phyloP scores from a whole-genome alignment of 306 rosid species.

The Spatholobus suberectus region DNA sequence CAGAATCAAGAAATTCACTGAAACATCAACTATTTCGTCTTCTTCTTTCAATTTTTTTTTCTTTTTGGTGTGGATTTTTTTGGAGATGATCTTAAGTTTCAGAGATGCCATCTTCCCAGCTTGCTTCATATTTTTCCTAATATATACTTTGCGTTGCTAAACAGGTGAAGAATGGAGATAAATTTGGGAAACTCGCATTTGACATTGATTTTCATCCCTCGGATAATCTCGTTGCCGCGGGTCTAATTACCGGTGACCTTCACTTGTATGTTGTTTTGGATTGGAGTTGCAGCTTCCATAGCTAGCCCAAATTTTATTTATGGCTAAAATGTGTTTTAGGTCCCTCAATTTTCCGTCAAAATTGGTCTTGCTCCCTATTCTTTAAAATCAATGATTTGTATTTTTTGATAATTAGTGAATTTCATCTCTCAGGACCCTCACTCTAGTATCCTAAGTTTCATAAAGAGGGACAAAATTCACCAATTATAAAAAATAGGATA shows the following conservation, averaged over 20 bases:
- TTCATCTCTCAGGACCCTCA: background rate
- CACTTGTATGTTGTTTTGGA: constrained; percentile 55
- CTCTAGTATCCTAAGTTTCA: background rate
- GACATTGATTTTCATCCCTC: constrained; percentile 89
- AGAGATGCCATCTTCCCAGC: background rate
- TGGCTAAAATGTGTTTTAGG: background rate
- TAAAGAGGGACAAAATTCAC: too few relatives aligned
- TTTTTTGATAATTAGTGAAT: background rate
- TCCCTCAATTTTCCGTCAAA: too few relatives aligned
- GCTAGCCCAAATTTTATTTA: background rate
- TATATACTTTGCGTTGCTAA: background rate
- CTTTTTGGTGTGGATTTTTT: too few relatives aligned
- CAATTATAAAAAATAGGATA: too few relatives aligned
- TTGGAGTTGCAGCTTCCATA: background rate
- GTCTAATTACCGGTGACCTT: constrained; percentile 71
- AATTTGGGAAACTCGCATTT: constrained; percentile 68
- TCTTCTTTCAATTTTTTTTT: too few relatives aligned
- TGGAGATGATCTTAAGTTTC: background rate
- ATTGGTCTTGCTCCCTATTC: background rate
- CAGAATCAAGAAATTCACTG: too few relatives aligned
- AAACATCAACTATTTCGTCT: too few relatives aligned
- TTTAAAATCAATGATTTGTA: background rate
- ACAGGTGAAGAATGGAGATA: constrained; percentile 60
- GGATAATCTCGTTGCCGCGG: constrained; percentile 62
- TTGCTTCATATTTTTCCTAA: background rate